phyloP scores from a whole-genome alignment of 441 rosid species.

The Jatropha podagrica region DNA sequence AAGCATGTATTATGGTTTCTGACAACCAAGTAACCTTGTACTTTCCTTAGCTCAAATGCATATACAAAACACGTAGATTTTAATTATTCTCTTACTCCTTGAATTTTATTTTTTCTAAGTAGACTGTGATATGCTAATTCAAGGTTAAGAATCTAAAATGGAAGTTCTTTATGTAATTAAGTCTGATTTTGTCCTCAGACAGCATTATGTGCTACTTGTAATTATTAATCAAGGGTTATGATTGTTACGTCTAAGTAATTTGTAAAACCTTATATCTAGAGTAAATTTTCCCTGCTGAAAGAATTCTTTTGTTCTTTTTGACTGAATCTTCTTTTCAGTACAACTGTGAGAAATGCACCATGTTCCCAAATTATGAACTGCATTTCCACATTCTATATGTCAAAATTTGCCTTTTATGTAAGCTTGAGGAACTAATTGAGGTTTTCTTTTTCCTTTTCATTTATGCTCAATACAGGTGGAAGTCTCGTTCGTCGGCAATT shows the following conservation, averaged over 20 bases:
- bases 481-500: slow-evolving; percentile 77
- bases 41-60: not conserved
- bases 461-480: slow-evolving; percentile 57
- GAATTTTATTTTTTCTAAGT: too few species aligned
- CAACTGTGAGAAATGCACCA: not conserved
- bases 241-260: too few species aligned
- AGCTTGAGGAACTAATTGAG: not conserved
- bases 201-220: not conserved
- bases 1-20: not conserved
- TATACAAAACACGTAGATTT: not conserved
- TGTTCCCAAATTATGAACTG: slow-evolving; percentile 2
- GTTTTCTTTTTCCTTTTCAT: slow-evolving; percentile 14
- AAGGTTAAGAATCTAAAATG: too few species aligned
- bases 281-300: not conserved
- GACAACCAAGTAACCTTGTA: not conserved
- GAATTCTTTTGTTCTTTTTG: not conserved
- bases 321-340: not conserved
- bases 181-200: too few species aligned
- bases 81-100: too few species aligned
- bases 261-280: not conserved
- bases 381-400: not conserved
- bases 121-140: too few species aligned
- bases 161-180: too few species aligned
- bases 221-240: not conserved
- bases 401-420: slow-evolving; percentile 1